A percentile compares a stretch with the other conserved stretches of the same genome.
Evolutionary conservation across 2,329 filamentous ascomycete genomes (phyloP).

Genomic region (Phoma sp.): DNA sequence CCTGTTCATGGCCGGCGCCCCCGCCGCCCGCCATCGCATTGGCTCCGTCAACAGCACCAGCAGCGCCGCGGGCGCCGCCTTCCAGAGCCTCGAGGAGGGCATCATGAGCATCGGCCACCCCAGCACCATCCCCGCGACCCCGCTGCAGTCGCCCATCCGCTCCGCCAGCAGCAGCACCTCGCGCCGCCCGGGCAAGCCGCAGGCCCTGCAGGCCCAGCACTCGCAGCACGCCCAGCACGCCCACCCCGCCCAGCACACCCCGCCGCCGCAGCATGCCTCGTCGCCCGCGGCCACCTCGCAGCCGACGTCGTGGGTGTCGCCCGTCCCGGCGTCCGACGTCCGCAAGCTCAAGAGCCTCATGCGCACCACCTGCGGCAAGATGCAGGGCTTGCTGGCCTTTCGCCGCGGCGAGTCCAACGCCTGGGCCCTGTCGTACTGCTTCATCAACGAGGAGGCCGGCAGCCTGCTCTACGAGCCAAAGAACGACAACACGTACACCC

Average conservation of each 20-base stretch:
- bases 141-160: conserved; percentile 9
- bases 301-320: conserved; percentile 47
- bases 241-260: conserved; percentile 22
- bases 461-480: conserved; percentile 78
- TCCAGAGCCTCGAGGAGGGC: conserved; percentile 53
- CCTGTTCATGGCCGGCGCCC: conserved; percentile 39
- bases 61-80: conserved; percentile 60
- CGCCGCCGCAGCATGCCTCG: conserved; percentile 28
- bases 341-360: conserved; percentile 77
- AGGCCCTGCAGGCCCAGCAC: conserved; percentile 14
- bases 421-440: conserved; percentile 77
- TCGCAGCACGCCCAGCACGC: too few species aligned
- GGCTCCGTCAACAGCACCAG: conserved; percentile 73
- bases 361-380: conserved; percentile 78
- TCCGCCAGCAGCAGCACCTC: conserved; percentile 18
- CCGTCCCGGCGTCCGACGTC: conserved; percentile 68
- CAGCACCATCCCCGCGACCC: conserved; percentile 42
- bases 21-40: conserved; percentile 67
- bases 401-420: conserved; percentile 66
- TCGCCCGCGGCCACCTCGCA: conserved; percentile 25
- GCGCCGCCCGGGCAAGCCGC: conserved; percentile 27
- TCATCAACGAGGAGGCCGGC: conserved; percentile 78
- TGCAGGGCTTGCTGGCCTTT: conserved; percentile 81
- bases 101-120: conserved; percentile 53
- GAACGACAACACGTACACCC: conserved; percentile 67